Conservation (phyloP, 208 protist species). For the Lotmaria passim region DNA sequence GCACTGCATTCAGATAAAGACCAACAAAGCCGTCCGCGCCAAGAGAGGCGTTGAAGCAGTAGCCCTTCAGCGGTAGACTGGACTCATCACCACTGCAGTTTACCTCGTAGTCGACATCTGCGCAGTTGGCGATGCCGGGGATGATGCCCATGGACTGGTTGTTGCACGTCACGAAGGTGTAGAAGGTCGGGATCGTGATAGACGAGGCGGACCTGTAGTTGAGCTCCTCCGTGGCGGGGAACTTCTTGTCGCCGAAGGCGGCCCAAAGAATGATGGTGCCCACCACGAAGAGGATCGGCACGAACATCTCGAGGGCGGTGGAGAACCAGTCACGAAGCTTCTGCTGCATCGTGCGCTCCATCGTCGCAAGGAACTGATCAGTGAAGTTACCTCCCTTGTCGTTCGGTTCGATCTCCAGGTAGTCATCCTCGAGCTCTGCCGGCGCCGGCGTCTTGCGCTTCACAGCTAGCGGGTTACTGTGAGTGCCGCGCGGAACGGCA, state of each 20-base stretch:
- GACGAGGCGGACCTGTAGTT: constrained; percentile 16
- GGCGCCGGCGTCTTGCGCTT: neutral
- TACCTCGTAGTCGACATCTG: neutral
- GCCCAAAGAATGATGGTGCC: constrained; percentile 51
- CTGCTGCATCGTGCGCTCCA: constrained; percentile 53
- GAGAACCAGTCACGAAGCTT: constrained; percentile 32
- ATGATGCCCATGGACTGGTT: constrained; percentile 25
- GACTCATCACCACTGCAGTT: constrained; percentile 56
- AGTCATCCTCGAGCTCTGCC: constrained; percentile 15
- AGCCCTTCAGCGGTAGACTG: constrained; percentile 40
- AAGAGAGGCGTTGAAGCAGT: constrained; percentile 27
- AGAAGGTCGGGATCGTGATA: constrained; percentile 22
- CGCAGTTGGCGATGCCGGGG: constrained; percentile 21
- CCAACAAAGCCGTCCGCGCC: constrained; percentile 8
- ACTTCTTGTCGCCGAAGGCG: constrained; percentile 40
- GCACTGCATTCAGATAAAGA: constrained; percentile 33
- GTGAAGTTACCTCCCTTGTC: constrained; percentile 41
- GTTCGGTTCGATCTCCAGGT: constrained; percentile 37
- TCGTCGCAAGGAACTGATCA: constrained; percentile 49
- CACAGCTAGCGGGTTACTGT: neutral
- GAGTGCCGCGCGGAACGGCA: neutral
- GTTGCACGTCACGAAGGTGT: constrained; percentile 38
- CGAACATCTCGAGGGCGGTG: constrained; percentile 45
- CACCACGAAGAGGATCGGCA: constrained; percentile 59
- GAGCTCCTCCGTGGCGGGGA: constrained; percentile 8